These are phyloP conservation scores for Claviceps sp. DNA, from an alignment of 2,329 filamentous ascomycete genomes.

Conservation along the genomic window DNA sequence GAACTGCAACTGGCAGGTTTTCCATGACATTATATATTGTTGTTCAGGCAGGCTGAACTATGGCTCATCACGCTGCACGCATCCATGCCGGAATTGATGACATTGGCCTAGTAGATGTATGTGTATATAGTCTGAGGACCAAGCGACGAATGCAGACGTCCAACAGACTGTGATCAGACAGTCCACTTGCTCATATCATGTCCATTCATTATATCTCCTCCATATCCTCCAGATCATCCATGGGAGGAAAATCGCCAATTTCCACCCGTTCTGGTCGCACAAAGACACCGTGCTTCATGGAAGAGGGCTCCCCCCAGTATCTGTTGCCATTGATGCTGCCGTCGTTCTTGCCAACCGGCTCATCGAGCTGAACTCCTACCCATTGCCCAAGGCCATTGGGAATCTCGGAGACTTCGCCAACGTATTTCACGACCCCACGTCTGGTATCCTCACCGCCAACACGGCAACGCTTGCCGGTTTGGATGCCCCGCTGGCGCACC, in stretches of 20 bases:
- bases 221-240: constrained; percentile 66
- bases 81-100: too few relatives aligned
- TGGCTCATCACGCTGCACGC: too few relatives aligned
- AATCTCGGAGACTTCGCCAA: constrained; percentile 64
- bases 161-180: background rate
- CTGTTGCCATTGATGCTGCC: constrained; percentile 53
- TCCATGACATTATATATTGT: too few relatives aligned
- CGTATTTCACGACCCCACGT: constrained; percentile 56
- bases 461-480: constrained; percentile 48
- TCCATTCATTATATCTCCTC: constrained; percentile 47
- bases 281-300: constrained; percentile 62
- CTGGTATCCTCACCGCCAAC: constrained; percentile 54
- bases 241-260: constrained; percentile 55
- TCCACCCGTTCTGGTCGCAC: constrained; percentile 68
- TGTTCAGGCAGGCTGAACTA: too few relatives aligned
- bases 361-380: constrained; percentile 64
- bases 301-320: constrained; percentile 56
- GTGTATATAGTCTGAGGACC: background rate
- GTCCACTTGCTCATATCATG: background rate
- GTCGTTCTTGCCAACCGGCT: constrained; percentile 74
- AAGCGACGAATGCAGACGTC: background rate
- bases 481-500: constrained; percentile 54
- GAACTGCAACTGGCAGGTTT: too few relatives aligned
- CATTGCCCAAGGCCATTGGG: constrained; percentile 50
- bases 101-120: too few relatives aligned